Percentiles rank a stretch among this genome's conserved stretches.
phyloP scores from a whole-genome alignment of 805 yeast species.

The Starmerella davenportii region DNA sequence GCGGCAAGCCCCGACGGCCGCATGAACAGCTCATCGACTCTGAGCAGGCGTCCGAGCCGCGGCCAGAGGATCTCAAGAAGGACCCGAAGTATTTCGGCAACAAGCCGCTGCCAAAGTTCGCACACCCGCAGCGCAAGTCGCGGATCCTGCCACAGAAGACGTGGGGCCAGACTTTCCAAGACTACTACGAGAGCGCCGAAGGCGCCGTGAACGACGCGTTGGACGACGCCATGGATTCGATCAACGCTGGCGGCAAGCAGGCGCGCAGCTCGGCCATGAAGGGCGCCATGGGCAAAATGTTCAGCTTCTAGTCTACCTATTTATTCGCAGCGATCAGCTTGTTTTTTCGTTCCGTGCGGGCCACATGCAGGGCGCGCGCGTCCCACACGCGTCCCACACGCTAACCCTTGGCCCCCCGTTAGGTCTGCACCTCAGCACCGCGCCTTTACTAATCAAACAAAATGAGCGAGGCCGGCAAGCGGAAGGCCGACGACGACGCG shows the following conservation, averaged over 20 bases:
- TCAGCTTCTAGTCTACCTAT: slow-evolving; percentile 17
- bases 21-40: slow-evolving; percentile 11
- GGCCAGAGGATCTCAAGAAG: background rate
- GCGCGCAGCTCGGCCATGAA: slow-evolving; percentile 14
- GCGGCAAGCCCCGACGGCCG: slow-evolving; percentile 33
- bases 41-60: slow-evolving; percentile 4
- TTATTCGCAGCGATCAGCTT: no score
- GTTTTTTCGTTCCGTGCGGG: no score
- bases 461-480: background rate
- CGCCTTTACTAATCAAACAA: no score
- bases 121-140: slow-evolving; percentile 5
- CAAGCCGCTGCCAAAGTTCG: slow-evolving; percentile 2
- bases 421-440: no score
- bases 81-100: slow-evolving; percentile 7
- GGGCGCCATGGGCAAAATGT: slow-evolving; percentile 14
- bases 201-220: slow-evolving; percentile 36
- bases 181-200: slow-evolving; percentile 18
- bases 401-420: background rate
- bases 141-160: slow-evolving; percentile 12
- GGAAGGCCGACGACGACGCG: background rate
- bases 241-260: slow-evolving; percentile 10
- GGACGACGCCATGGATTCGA: slow-evolving; percentile 25
- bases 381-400: no score
- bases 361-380: no score
- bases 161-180: slow-evolving; percentile 19